Base-by-base conservation (phyloP, 495 filamentous ascomycete genomes). In the Annulohypoxylon bovei region DNA sequence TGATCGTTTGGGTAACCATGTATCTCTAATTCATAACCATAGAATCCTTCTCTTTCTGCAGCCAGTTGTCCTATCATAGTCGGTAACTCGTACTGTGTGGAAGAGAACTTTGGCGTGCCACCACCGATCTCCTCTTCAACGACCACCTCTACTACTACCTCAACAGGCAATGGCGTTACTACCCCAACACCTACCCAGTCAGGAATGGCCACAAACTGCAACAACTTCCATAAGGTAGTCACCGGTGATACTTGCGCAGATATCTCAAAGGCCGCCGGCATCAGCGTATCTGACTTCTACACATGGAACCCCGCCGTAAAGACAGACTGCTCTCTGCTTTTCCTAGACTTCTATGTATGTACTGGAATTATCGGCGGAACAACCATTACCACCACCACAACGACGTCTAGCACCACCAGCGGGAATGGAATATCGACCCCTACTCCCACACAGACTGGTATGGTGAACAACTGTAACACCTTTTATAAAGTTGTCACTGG, bases 161-260 rank as follows among this genome's bases (percentile, higher is more conserved):
- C 30, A 32, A 8, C 30, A 32, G 30, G 30, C 30, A 32, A 32
- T 32, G 30, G 30, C 30, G 30, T 32, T 32, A 32, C 30, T 32
- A 77, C 75, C 14, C 74, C 79, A 20, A 58, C 71, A 9, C 81
- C 79, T 9, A 75, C 56, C 3, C 77, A 80, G 71, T 67, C 77
- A 16, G 77, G 76, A 47, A 80, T 81, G 42, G 73, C 75, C 22
- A 55, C 25, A 56, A 79, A 79, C 72, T 87, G 85, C 73, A 68
- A 79, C 57, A 67, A 75, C 28, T 85, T 80, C 70, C 75, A 82
- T 70, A 68, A 76, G 22, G 80, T 85, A 6, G 23, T 59, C 16
- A 22, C 33, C 1, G 82, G 80, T 50, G 84, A 87, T 62, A 75
- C 70, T 64, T 88, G 85, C 67, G 55, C 53, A 7, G 69, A 70